These are phyloP conservation scores for Gnaphalium uliginosum DNA, from an alignment of 129 eudicot species.

Conservation along the genomic window DNA sequence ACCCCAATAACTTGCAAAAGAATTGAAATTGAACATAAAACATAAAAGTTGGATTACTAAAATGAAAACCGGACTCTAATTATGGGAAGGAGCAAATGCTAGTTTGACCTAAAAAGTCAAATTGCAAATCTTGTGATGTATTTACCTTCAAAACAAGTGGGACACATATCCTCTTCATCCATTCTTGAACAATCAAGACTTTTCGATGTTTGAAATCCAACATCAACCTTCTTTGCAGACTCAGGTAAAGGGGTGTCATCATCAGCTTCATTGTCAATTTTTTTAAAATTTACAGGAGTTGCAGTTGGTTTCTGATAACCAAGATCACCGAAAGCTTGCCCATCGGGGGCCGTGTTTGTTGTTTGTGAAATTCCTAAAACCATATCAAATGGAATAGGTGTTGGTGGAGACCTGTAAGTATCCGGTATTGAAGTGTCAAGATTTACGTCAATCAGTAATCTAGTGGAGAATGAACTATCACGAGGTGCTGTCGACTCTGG, in stretches of 20 bases:
- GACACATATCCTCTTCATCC: slow-evolving; percentile 77
- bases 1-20: background rate
- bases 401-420: slow-evolving; percentile 72
- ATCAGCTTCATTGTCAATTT: slow-evolving; percentile 31
- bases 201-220: slow-evolving; percentile 41
- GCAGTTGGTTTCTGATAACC: slow-evolving; percentile 27
- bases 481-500: slow-evolving; percentile 43
- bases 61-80: background rate
- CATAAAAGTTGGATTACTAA: background rate
- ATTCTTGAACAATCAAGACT: slow-evolving; percentile 23
- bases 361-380: slow-evolving; percentile 62
- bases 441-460: slow-evolving; percentile 47
- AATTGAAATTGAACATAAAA: background rate
- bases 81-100: background rate
- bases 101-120: slow-evolving; percentile 20
- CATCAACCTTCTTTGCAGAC: slow-evolving; percentile 44
- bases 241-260: slow-evolving; percentile 24
- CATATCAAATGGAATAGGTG: slow-evolving; percentile 70
- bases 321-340: slow-evolving; percentile 21
- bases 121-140: background rate
- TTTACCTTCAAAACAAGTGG: slow-evolving; percentile 88
- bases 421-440: slow-evolving; percentile 69
- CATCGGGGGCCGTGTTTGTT: slow-evolving; percentile 19
- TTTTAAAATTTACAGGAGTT: slow-evolving; percentile 26
- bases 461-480: slow-evolving; percentile 40